Evolutionary conservation across 257 asterid genomes (phyloP).

Genomic region (Solanum bulbocastanum): DNA sequence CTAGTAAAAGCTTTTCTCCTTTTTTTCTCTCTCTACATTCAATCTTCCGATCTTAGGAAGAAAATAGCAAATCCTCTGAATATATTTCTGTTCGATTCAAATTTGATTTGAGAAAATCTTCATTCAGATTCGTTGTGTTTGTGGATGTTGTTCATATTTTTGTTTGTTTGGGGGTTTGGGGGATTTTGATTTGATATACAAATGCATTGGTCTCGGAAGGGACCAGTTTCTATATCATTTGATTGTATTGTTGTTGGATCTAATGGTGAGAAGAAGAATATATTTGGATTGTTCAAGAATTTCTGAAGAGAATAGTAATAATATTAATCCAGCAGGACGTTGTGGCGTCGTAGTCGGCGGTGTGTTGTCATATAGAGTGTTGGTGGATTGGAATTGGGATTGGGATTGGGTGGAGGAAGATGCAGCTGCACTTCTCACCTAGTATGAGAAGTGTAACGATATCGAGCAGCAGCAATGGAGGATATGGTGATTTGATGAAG

Average conservation of each 20-base stretch:
- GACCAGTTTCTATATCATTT: slow-evolving; percentile 4
- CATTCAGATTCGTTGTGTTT: neutral
- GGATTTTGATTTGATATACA: slow-evolving; percentile 1
- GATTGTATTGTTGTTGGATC: slow-evolving; percentile 11
- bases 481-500: slow-evolving; percentile 79
- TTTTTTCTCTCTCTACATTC: slow-evolving; percentile 19
- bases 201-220: slow-evolving; percentile 13
- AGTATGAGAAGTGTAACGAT: slow-evolving; percentile 99
- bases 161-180: slow-evolving; percentile 8
- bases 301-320: neutral
- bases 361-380: neutral
- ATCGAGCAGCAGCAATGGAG: slow-evolving; percentile 61
- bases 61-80: neutral
- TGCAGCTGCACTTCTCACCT: slow-evolving; percentile 99
- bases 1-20: neutral
- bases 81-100: neutral
- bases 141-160: neutral
- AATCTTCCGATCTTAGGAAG: slow-evolving; percentile 29
- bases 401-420: slow-evolving; percentile 42
- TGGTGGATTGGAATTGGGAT: slow-evolving; percentile 7
- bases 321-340: neutral
- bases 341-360: neutral
- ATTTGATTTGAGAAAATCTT: neutral
- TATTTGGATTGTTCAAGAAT: slow-evolving; percentile 5
- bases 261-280: slow-evolving; percentile 11